Base-by-base conservation (phyloP, 257 asterid species). In the Salvia hispanica region DNA sequence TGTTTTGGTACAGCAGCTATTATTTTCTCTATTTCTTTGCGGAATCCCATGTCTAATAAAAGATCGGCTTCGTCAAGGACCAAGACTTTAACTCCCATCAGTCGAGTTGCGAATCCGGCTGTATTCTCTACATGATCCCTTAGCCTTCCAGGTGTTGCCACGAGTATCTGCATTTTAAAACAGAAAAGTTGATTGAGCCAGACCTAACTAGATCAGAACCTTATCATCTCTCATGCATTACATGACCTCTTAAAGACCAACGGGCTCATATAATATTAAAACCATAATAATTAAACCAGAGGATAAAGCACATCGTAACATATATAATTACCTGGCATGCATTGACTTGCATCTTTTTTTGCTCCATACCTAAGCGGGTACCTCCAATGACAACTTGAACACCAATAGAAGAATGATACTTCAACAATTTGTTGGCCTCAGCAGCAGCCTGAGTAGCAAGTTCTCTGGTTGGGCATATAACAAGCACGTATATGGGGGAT, bases 341-440 rank as follows among this genome's bases (percentile, higher is more conserved):
- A 81, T 94, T 94, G 67, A 91, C 92, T 85, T 91, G 97, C 92
- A 94, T 78, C 67, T 89, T 82, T 72, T 91, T 94, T 73, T 94
- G 99, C 77, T 94, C 99, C 71, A 87, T 67, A 31, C 91, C 78
- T 76, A 94, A 85, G 67, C 95, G 73, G 9, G 97, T 91, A 54
- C 99, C 99, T 33, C 97, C 99, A 39, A 94, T 94, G 73, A 94
- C 96, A 68, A 94, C 99, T 80, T 94, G 97, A 81, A 88, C 96
- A 21, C 99, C 99, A 62, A 94, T 75, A 13, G 99, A 88, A 69
- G 89, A 81, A 72, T 94, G 99, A 77, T 88, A 94, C 73, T 94
- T 94, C 86, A 94, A 79, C 83, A 94, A 77, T 3, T 64, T 85
- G 63, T 79, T 91, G 72, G 96, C 99, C 88, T 94, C 99, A 7